Evolutionary conservation across 352 stramenopile genomes (phyloP), one percentile per base, ranked within the genome.

Genomic region (Globisporangium orthogonon): DNA sequence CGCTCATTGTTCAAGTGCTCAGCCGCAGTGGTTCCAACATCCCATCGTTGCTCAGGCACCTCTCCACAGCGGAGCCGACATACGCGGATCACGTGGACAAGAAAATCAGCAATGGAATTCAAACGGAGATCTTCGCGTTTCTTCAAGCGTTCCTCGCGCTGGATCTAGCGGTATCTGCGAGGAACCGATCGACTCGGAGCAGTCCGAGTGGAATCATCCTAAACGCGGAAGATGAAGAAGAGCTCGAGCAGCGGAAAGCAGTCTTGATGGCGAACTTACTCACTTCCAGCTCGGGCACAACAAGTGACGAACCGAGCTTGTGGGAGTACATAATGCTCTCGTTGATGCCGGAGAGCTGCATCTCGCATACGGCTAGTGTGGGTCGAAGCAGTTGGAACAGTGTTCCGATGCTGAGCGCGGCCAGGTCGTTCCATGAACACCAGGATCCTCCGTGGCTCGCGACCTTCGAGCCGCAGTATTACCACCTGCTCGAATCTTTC

Each of bases 221-320:
- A 11, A 53, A 60, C 40, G 41, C 64, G 31, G 66, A 78, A 39
- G 78, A 88, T 46, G 53, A 65, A 18, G 76, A 83, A 37, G 56
- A 65, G 5, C 68, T 83, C n/a, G 75, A 86, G 51, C 75, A 88
- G 48, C 62, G 78, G 3, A 85, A 83, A 63, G 74, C 68, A 47
- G 69, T 79, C 46, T 62, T 88, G 17, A 66, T 88, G 18, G 73
- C 73, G 6, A 61, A 56, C 13, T 50, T 83, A 29, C 39, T 87
- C n/a, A 70, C 67, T 6, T 63, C 70, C 4, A 62, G 62, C 2
- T 50, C 72, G n/a, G 65, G 65, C 18, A 65, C 58, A 10, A 39
- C 67, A 1, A 48, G 73, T 48, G 55, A 75, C 33, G 73, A 86
- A 1, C 49, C 58, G 17, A 73, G 33, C 2, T 41, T 76, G 7